These are phyloP conservation scores for Colletotrichum sp. DNA, from an alignment of 2,329 filamentous ascomycete species.

Conservation along the genomic window DNA sequence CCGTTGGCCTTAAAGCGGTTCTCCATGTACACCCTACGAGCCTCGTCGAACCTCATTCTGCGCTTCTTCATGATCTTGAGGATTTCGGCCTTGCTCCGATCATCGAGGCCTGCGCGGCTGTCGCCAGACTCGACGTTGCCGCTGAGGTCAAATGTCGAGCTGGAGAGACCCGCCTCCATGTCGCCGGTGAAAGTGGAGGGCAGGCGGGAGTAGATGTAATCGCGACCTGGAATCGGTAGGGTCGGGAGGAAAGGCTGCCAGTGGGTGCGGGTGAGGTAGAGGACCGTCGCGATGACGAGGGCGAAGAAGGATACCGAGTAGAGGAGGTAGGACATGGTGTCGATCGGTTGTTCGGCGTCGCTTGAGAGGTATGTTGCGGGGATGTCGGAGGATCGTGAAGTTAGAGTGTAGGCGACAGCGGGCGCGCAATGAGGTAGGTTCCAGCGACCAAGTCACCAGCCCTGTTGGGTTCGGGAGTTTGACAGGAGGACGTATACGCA, in stretches of 20 bases:
- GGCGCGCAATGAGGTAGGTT: not conserved
- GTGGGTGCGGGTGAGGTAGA: constrained; percentile 79
- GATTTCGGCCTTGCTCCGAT: constrained; percentile 80
- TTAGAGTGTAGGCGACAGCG: not conserved
- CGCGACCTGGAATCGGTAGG: constrained; percentile 55
- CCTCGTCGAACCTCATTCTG: constrained; percentile 87
- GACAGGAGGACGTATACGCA: not conserved
- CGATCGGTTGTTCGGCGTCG: not conserved
- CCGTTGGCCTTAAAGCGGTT: constrained; percentile 84
- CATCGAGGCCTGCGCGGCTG: constrained; percentile 79
- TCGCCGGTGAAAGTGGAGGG: constrained; percentile 81
- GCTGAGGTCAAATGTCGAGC: constrained; percentile 80
- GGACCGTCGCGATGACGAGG: constrained; percentile 73
- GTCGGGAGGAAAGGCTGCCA: constrained; percentile 78
- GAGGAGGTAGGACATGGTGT: constrained; percentile 78
- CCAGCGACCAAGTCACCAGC: not conserved
- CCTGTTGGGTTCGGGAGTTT: not conserved
- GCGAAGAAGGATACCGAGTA: constrained; percentile 77
- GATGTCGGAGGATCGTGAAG: not conserved
- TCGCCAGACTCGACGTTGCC: constrained; percentile 84
- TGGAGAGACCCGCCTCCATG: constrained; percentile 86
- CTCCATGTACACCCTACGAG: constrained; percentile 84
- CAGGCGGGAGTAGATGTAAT: constrained; percentile 78
- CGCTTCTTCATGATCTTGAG: constrained; percentile 89
- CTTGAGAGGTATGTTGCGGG: not conserved